Evolutionary conservation across 495 filamentous ascomycete genomes (phyloP), one percentile per base, ranked within the genome.

Genomic region (Neurospora discreta): DNA sequence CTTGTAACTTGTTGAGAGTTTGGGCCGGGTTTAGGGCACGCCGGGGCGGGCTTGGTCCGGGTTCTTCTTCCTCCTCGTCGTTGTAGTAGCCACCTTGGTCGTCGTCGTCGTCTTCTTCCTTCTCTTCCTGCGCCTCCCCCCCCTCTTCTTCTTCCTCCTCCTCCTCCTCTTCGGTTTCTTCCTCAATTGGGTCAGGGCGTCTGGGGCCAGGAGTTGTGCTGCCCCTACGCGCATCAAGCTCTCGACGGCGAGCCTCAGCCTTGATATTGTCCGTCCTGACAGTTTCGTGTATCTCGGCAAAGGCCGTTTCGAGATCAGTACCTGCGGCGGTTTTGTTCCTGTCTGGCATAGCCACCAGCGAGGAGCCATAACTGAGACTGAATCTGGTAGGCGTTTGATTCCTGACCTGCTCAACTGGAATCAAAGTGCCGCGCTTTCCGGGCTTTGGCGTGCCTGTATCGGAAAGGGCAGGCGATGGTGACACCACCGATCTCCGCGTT

Each of bases 351-450:
- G 76, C 72, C 5, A 73, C 38, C 44, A 78, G 68, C 41, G 78
- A 70, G 5, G 79, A 78, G 68, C 79, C 79, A 70, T 81, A 81
- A 0, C 77, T 75, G 13, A 73, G 75, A 73, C 79, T 81, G 72
- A 78, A 77, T 71, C 75, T 80, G 68, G 77, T 70, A 0, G 74
- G 73, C 23, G 78, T 60, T 1, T 73, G 46, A 13, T 74, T 70
- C 36, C 76, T 75, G 26, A 69, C 58, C 15, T 40, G 68, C 43
- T 68, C 39, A 30, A 39, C 36, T 15, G 26, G 30, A 36, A 68
- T 41, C 58, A 18, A 15, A 44, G 18, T 60, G 33, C 40, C 39
- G 43, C 38, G 40, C 41, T 20, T 72, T 36, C 33, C 33, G 39
- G 23, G n/a, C 72, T 42, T 42, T 20, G 69, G 39, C 20, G 74